Conservation (phyloP, 345 rosid genomes). For the Eucalyptus polyanthemos region DNA sequence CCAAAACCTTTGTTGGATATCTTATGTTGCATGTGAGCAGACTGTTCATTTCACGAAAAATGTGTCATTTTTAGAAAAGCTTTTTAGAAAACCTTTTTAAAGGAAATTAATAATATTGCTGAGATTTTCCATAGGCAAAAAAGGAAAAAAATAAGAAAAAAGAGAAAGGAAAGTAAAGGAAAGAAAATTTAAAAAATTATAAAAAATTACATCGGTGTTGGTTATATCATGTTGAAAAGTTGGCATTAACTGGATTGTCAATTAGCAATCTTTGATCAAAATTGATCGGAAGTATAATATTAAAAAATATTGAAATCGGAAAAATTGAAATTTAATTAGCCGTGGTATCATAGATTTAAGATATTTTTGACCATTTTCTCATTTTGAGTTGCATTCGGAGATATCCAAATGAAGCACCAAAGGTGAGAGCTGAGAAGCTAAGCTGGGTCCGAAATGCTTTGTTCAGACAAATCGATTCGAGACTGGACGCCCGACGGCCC, state of each 20-base stretch:
- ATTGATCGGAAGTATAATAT: background rate
- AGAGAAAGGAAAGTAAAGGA: too few species aligned
- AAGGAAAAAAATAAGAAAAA: too few species aligned
- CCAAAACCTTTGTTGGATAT: too few species aligned
- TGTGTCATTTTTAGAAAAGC: too few species aligned
- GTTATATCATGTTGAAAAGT: background rate
- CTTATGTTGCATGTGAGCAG: too few species aligned
- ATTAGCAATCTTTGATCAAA: background rate
- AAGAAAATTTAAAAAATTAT: too few species aligned
- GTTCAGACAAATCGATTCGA: background rate
- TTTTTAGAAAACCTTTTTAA: accelerated
- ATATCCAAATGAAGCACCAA: background rate
- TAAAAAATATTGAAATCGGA: accelerated
- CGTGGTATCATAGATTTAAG: accelerated
- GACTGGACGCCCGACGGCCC: background rate
- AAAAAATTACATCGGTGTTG: background rate
- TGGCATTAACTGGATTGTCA: background rate
- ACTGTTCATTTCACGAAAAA: accelerated
- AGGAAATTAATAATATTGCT: too few species aligned
- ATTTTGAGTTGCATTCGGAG: background rate
- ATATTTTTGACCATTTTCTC: too few species aligned
- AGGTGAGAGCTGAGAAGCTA: background rate
- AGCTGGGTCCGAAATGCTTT: background rate
- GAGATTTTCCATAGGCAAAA: background rate
- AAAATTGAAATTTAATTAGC: too few species aligned